Conservation (phyloP, 805 yeast species). For the Candida tammaniensis region DNA sequence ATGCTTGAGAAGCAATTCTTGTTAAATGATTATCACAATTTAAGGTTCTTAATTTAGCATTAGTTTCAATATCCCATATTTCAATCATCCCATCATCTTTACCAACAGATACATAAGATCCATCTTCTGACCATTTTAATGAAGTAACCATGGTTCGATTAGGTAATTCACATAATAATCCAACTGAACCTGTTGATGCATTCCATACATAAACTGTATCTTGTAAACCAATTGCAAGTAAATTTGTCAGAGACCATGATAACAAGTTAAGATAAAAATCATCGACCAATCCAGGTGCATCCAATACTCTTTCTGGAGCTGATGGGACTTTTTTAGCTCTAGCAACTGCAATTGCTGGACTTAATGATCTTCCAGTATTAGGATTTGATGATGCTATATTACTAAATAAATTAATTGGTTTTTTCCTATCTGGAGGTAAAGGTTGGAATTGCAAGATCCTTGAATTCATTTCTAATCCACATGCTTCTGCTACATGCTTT, state of each 20-base stretch:
- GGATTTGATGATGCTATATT: conserved; percentile 18
- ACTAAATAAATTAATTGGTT: conserved; percentile 32
- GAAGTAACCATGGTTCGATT: conserved; percentile 58
- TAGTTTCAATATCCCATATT: conserved; percentile 89
- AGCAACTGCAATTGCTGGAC: conserved; percentile 56
- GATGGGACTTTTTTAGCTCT: conserved; percentile 77
- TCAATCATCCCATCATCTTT: conserved; percentile 80
- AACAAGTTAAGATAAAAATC: conserved; percentile 87
- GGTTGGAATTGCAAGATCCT: conserved; percentile 85
- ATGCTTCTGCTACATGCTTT: conserved; percentile 87
- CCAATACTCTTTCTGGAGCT: conserved; percentile 89
- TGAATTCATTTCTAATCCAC: conserved; percentile 81
- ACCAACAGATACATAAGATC: conserved; percentile 81
- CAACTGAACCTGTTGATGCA: conserved; percentile 77
- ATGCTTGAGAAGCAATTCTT: conserved; percentile 77
- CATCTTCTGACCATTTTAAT: conserved; percentile 88
- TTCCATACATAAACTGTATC: conserved; percentile 88
- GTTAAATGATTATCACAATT: conserved; percentile 58
- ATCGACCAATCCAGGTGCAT: conserved; percentile 92
- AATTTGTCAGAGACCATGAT: conserved; percentile 82
- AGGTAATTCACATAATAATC: conserved; percentile 55
- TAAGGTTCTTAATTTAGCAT: conserved; percentile 75
- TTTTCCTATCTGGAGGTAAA: conserved; percentile 65
- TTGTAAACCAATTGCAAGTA: conserved; percentile 85
- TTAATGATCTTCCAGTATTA: conserved; percentile 23